Conservation (phyloP, 176 grass and related monocot genomes). For the Rhynchospora tenuis region DNA sequence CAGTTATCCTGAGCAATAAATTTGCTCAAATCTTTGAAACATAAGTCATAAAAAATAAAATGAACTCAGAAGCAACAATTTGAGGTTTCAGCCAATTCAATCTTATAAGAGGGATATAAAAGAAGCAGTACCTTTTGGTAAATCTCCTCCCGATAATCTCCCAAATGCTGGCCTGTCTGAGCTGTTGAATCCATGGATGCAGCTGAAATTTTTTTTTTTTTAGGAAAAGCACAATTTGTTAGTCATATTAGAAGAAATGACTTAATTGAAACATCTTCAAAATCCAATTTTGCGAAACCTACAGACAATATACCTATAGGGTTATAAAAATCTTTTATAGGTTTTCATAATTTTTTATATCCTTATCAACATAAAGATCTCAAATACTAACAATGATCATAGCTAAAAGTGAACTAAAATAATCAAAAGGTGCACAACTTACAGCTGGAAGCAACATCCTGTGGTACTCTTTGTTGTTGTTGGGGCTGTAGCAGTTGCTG, state of each 20-base stretch:
- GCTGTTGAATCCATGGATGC: slow-evolving; percentile 64
- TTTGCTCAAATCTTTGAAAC: background rate
- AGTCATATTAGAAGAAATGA: background rate
- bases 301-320: background rate
- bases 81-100: slow-evolving; percentile 2
- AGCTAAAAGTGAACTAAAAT: background rate
- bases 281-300: background rate
- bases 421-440: slow-evolving; percentile 27
- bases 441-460: slow-evolving; percentile 88
- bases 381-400: background rate
- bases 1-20: slow-evolving; percentile 2
- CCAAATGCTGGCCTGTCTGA: slow-evolving; percentile 45
- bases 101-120: slow-evolving; percentile 1
- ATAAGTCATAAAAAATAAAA: slow-evolving; percentile 20
- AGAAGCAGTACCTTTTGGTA: slow-evolving; percentile 57
- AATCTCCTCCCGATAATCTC: slow-evolving; percentile 62
- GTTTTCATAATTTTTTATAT: background rate
- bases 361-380: background rate
- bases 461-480: slow-evolving; percentile 38
- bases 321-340: background rate
- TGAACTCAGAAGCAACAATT: background rate
- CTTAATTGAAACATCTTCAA: background rate
- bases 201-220: slow-evolving; percentile 16
- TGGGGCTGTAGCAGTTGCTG: slow-evolving; percentile 47
- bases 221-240: background rate